These are phyloP conservation scores for Xylaria palmicola DNA, from an alignment of 495 filamentous ascomycete species.

Conservation along the genomic window DNA sequence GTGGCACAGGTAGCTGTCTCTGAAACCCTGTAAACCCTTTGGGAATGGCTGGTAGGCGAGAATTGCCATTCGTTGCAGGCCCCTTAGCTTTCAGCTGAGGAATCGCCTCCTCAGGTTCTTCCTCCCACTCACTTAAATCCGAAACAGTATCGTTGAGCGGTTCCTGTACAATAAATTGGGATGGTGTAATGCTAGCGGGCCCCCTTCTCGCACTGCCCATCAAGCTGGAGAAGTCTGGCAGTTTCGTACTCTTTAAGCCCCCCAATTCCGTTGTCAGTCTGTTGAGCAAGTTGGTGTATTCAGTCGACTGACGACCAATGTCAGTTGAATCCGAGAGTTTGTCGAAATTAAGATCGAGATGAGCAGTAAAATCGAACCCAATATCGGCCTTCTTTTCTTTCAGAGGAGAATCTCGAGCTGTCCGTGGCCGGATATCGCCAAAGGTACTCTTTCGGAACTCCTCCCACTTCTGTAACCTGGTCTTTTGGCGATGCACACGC, in stretches of 20 bases:
- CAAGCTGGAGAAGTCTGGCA: conserved; percentile 23
- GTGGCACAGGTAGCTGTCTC: conserved; percentile 3
- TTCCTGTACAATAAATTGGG: conserved; percentile 13
- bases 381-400: conserved; percentile 28
- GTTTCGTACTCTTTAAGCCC: conserved; percentile 25
- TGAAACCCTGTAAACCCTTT: background rate
- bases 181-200: background rate
- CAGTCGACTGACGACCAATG: conserved; percentile 22
- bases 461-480: conserved; percentile 69
- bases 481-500: conserved; percentile 59
- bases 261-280: conserved; percentile 42
- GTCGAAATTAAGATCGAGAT: conserved; percentile 38
- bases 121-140: conserved; percentile 46
- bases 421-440: conserved; percentile 28
- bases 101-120: conserved; percentile 29
- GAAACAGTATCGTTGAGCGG: conserved; percentile 38
- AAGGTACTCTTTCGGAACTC: conserved; percentile 58
- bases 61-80: background rate
- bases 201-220: conserved; percentile 11
- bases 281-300: conserved; percentile 45
- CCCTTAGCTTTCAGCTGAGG: conserved; percentile 16
- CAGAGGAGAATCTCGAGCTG: conserved; percentile 5
- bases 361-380: conserved; percentile 49
- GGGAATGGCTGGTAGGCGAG: conserved; percentile 7
- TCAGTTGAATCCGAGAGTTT: background rate